phyloP scores from a whole-genome alignment of 208 protist genomes.

The Crithidia bombi region DNA sequence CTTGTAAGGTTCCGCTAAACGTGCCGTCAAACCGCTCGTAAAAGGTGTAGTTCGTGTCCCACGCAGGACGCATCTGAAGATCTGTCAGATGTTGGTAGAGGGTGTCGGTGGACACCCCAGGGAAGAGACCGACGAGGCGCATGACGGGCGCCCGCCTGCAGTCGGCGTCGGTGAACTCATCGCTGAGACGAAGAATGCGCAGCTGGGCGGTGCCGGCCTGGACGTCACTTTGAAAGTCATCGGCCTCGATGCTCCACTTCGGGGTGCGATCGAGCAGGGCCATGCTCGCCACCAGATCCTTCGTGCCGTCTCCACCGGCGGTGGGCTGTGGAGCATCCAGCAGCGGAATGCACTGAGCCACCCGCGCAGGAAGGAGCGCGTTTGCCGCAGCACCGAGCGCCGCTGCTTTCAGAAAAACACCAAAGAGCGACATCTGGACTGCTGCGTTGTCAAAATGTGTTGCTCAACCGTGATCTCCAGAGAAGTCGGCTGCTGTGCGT shows the following conservation, averaged over 20 bases:
- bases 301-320: not conserved
- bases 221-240: slow-evolving; percentile 17
- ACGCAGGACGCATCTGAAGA: slow-evolving; percentile 38
- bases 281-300: slow-evolving; percentile 23
- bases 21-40: slow-evolving; percentile 40
- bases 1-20: slow-evolving; percentile 1
- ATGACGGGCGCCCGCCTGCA: slow-evolving; percentile 46
- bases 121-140: slow-evolving; percentile 63
- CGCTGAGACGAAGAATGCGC: slow-evolving; percentile 45
- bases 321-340: not conserved
- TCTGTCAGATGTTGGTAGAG: slow-evolving; percentile 56
- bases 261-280: slow-evolving; percentile 8
- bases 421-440: not conserved
- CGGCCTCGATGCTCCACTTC: slow-evolving; percentile 26
- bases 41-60: slow-evolving; percentile 68
- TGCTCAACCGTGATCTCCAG: too few relatives aligned
- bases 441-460: too few relatives aligned
- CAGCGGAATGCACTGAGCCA: not conserved
- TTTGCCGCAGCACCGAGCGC: not conserved
- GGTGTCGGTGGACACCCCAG: slow-evolving; percentile 32
- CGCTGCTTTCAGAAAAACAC: slow-evolving; percentile 7
- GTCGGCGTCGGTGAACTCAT: slow-evolving; percentile 31
- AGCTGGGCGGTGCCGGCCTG: slow-evolving; percentile 18
- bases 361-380: not conserved
- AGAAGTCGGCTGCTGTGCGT: too few relatives aligned